These are phyloP conservation scores for Ophiostoma australiae DNA, from an alignment of 2,329 filamentous ascomycete species.

Conservation along the genomic window DNA sequence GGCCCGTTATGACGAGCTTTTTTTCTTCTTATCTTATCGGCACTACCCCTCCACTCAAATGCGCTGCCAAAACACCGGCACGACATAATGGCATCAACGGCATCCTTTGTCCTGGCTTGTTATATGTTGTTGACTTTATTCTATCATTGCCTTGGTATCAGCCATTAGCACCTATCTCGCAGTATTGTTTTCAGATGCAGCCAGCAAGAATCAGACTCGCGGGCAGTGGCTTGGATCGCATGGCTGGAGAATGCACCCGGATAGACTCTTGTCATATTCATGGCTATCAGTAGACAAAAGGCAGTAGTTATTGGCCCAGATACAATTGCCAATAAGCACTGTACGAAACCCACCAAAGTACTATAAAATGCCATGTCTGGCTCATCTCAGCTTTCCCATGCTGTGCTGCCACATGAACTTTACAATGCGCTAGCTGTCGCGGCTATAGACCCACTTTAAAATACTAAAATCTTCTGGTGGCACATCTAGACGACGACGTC, in stretches of 20 bases:
- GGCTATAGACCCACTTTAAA: constrained; percentile 20
- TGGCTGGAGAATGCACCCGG: neutral
- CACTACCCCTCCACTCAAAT: neutral
- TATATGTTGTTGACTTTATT: neutral
- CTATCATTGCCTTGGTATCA: neutral
- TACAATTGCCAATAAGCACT: neutral
- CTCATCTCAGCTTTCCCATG: neutral
- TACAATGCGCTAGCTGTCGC: constrained; percentile 8
- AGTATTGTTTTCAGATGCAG: neutral
- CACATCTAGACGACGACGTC: neutral
- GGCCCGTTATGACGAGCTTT: neutral
- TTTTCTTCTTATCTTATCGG: constrained; percentile 9
- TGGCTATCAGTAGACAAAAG: neutral
- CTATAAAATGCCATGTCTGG: neutral
- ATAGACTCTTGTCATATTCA: neutral
- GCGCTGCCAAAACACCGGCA: neutral
- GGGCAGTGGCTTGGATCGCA: neutral
- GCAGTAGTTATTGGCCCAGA: neutral
- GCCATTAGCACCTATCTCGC: neutral
- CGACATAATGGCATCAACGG: neutral
- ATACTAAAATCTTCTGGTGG: constrained; percentile 16
- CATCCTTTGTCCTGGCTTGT: neutral
- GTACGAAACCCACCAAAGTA: neutral
- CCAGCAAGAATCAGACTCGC: neutral
- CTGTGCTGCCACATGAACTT: neutral